These are phyloP conservation scores for Passiflora organensis DNA, from an alignment of 345 rosid genomes.

Conservation along the genomic window DNA sequence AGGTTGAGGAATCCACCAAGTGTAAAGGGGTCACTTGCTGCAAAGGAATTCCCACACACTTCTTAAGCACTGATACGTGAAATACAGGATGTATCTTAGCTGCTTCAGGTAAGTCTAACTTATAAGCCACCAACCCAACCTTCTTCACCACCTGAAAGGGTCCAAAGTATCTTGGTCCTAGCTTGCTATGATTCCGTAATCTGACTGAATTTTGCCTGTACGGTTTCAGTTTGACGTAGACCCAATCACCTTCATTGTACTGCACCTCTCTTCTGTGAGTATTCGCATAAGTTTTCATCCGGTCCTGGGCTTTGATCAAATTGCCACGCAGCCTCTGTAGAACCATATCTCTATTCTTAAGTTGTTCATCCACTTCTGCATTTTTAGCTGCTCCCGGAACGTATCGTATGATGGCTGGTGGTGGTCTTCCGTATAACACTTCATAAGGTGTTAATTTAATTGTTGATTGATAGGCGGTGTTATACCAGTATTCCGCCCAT, in stretches of 20 bases:
- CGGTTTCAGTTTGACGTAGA: background rate
- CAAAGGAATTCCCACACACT: too few relatives aligned
- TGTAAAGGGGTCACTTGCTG: too few relatives aligned
- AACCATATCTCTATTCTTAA: background rate
- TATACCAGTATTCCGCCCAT: background rate
- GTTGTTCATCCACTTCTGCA: background rate
- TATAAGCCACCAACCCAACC: background rate
- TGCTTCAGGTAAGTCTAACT: background rate
- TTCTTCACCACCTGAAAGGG: background rate
- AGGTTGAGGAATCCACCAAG: too few relatives aligned
- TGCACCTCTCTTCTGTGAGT: background rate
- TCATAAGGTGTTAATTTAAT: background rate
- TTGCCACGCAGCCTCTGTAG: background rate
- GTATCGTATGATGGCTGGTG: background rate
- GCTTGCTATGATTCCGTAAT: background rate
- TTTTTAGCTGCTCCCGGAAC: background rate
- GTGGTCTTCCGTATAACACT: background rate
- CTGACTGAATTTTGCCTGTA: background rate
- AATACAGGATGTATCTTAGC: background rate
- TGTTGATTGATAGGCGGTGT: background rate
- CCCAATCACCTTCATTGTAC: background rate
- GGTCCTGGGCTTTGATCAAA: background rate
- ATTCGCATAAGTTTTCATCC: background rate
- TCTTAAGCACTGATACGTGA: background rate
- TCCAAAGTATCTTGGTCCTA: background rate